Percentiles rank a stretch among this genome's conserved stretches.
These are phyloP conservation scores for Biscogniauxia sp. DNA, from an alignment of 2,329 filamentous ascomycete species.

Conservation along the genomic window DNA sequence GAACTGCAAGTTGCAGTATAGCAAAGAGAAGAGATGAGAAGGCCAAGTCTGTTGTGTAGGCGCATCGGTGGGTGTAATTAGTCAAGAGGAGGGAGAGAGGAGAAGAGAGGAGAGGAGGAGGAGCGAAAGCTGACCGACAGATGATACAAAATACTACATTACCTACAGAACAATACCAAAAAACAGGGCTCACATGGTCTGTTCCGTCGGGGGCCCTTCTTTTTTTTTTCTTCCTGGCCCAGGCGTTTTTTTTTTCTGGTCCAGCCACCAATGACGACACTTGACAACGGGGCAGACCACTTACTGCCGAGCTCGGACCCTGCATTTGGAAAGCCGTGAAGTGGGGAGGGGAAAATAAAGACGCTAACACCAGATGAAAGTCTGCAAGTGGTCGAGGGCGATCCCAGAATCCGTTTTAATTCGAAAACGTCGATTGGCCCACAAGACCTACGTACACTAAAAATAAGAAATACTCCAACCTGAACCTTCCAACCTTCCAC, in stretches of 20 bases:
- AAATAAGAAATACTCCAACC: too few species aligned
- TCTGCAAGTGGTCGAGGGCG: not conserved
- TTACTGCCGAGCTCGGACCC: constrained; percentile 24
- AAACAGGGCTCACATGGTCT: not conserved
- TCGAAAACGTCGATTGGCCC: not conserved
- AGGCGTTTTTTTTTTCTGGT: constrained; percentile 8
- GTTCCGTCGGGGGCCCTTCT: constrained; percentile 17
- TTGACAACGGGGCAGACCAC: constrained; percentile 13
- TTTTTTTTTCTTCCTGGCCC: constrained; percentile 18
- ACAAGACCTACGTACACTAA: not conserved
- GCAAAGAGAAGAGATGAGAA: not conserved
- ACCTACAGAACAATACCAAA: not conserved
- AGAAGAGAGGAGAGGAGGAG: constrained; percentile 3
- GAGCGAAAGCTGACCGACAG: constrained; percentile 11
- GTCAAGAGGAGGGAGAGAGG: constrained; percentile 4
- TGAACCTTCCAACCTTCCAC: too few species aligned
- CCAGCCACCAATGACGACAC: constrained; percentile 25
- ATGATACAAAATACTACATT: not conserved
- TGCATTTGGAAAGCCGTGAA: constrained; percentile 19
- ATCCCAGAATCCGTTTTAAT: not conserved
- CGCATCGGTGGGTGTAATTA: constrained; percentile 15
- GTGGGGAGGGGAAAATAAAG: constrained; percentile 10
- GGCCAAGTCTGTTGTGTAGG: constrained; percentile 4
- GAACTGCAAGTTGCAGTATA: constrained; percentile 3
- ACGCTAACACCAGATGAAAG: not conserved